Evolutionary conservation across 441 rosid species (phyloP).

Genomic region (Syzygium malaccense): DNA sequence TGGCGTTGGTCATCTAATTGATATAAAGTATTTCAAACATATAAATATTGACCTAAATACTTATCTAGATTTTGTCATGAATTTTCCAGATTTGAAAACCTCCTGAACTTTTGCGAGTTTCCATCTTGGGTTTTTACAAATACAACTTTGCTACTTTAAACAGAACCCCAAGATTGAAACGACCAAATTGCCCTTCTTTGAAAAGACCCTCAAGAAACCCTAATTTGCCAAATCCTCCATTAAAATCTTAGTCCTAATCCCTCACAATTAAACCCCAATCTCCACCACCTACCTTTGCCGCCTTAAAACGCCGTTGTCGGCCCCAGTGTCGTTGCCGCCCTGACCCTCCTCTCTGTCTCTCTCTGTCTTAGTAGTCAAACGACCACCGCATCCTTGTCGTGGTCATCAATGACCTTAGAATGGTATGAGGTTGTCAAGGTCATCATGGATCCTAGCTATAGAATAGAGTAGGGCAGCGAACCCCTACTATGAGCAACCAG

Average conservation of each 20-base stretch:
- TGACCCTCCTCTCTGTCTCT: fast-evolving
- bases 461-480: neutral
- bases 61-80: no score
- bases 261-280: neutral
- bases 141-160: neutral
- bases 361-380: neutral
- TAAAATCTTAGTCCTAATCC: neutral
- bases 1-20: no score
- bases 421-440: neutral
- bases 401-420: neutral
- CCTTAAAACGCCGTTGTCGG: neutral
- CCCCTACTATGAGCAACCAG: neutral
- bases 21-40: no score
- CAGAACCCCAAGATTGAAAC: neutral
- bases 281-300: neutral
- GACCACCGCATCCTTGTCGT: neutral
- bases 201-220: neutral
- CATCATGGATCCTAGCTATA: neutral
- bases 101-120: neutral
- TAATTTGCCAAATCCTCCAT: neutral
- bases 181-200: neutral
- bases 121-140: neutral
- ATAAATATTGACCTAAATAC: no score
- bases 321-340: neutral
- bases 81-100: no score